These are phyloP conservation scores for Wickerhamomyces sp. DNA, from an alignment of 1,139 yeast genomes.

Conservation along the genomic window DNA sequence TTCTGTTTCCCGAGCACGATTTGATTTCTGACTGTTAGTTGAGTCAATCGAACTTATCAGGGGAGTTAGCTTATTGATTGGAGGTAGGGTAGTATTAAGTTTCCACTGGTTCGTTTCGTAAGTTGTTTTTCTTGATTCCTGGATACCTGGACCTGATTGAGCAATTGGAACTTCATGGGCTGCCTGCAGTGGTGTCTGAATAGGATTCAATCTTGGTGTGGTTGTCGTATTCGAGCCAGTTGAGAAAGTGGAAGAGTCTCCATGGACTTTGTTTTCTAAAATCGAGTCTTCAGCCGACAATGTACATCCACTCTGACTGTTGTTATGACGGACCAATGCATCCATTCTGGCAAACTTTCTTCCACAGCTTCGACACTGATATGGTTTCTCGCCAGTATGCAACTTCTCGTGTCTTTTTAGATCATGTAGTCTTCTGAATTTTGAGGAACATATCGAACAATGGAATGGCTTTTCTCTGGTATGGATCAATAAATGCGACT, in stretches of 20 bases:
- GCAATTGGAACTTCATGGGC: not conserved
- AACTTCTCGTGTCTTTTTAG: constrained; percentile 69
- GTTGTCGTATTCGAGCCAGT: not conserved
- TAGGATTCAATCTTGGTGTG: not conserved
- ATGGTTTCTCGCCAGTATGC: constrained; percentile 76
- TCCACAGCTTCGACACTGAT: constrained; percentile 54
- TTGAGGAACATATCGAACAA: constrained; percentile 59
- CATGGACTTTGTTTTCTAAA: constrained; percentile 1
- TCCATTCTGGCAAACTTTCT: constrained; percentile 73
- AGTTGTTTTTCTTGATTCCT: not conserved
- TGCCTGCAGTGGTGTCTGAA: not conserved
- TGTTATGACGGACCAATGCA: constrained; percentile 64
- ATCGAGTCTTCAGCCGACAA: constrained; percentile 13
- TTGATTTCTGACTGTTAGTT: not conserved
- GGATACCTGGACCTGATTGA: not conserved
- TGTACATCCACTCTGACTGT: constrained; percentile 27
- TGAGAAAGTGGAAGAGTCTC: not conserved
- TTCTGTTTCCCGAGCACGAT: not conserved
- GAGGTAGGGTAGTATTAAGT: constrained; percentile 9
- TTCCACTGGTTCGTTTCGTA: constrained; percentile 15
- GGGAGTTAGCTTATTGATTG: constrained; percentile 10
- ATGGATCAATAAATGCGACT: constrained; percentile 68
- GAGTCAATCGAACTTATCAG: constrained; percentile 1
- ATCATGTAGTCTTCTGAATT: constrained; percentile 71
- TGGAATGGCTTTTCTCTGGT: constrained; percentile 61